Base-by-base conservation (phyloP, 2,329 filamentous ascomycete genomes). In the Pestalotiopsis sp. region DNA sequence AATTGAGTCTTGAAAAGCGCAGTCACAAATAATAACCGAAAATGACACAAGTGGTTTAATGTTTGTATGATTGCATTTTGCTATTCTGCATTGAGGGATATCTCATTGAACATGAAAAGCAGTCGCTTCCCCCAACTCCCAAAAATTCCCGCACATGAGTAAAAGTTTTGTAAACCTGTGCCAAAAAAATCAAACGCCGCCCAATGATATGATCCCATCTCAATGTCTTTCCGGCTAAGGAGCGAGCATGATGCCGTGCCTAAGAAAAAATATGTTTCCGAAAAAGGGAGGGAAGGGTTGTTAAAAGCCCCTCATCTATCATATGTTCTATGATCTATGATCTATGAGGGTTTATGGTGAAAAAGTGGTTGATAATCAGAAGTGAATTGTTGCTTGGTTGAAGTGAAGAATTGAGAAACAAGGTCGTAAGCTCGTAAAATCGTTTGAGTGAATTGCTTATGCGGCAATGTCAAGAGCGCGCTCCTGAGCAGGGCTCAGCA, bases 401-500 rank as follows among this genome's bases (percentile, higher is more conserved):
- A n/a, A 61, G 14, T 20, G 27, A 61, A 61, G n/a, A 12, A 39
- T 52, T 52, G 36, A 41, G 27, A 61, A 49, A 67, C 20, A 4
- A 25, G 6, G 25, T 62, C 57, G 31, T 52, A 38, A 36, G 45
- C 39, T 66, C 58, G 25, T 63, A 27, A 31, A 67, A 64, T 71
- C 58, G 69, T 67, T 52, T 17, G 20, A 52, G 7, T 67, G 69
- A n/a, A 23, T 4, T 9, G 13, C 65, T 64, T 68, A 64, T 7
- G 67, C 66, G 65, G 70, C 72, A 69, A 68, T 20, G 75, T 76
- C 73, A 11, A 76, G 55, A 4, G 73, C 64, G 2, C 72, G 73
- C 66, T 76, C 76, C 14, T 77, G 74, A 4, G 64, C 67, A 1
- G 76, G 76, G 62, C 74, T 77, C 64, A 77, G 70, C 17, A 78